These are phyloP conservation scores for Delonix regia DNA, from an alignment of 306 rosid species.

Conservation along the genomic window DNA sequence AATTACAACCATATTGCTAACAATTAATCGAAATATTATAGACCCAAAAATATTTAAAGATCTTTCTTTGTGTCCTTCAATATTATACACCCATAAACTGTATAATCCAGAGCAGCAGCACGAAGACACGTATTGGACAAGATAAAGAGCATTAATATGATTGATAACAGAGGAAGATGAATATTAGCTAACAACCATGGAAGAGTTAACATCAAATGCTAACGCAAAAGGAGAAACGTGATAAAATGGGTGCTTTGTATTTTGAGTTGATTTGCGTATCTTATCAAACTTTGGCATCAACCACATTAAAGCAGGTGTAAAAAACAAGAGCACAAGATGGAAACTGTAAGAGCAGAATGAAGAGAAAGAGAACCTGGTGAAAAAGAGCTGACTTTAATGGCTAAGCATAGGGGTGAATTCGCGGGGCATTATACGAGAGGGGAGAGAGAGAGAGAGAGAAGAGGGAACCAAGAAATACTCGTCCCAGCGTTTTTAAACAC, in stretches of 20 bases:
- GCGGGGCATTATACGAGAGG: conserved; percentile 23
- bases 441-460: conserved; percentile 15
- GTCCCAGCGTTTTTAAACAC: conserved; percentile 28
- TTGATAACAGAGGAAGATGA: conserved; percentile 27
- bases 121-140: conserved; percentile 30
- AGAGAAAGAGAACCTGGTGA: conserved; percentile 49
- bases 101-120: conserved; percentile 36
- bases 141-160: conserved; percentile 27
- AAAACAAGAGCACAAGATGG: background rate
- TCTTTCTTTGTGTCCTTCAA: conserved; percentile 32
- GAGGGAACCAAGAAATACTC: conserved; percentile 29
- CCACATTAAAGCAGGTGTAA: conserved; percentile 21
- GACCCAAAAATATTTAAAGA: conserved; percentile 36
- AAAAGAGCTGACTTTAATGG: conserved; percentile 32
- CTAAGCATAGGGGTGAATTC: conserved; percentile 37
- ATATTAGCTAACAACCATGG: conserved; percentile 48
- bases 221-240: conserved; percentile 54
- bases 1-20: conserved; percentile 31
- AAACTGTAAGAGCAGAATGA: background rate
- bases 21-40: conserved; percentile 38
- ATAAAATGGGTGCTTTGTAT: conserved; percentile 55
- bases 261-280: conserved; percentile 50
- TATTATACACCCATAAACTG: conserved; percentile 24
- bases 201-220: conserved; percentile 47
- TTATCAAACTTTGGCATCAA: conserved; percentile 28